These are phyloP conservation scores for Furcasterigmium sp. DNA, from an alignment of 2,329 filamentous ascomycete genomes.

Conservation along the genomic window DNA sequence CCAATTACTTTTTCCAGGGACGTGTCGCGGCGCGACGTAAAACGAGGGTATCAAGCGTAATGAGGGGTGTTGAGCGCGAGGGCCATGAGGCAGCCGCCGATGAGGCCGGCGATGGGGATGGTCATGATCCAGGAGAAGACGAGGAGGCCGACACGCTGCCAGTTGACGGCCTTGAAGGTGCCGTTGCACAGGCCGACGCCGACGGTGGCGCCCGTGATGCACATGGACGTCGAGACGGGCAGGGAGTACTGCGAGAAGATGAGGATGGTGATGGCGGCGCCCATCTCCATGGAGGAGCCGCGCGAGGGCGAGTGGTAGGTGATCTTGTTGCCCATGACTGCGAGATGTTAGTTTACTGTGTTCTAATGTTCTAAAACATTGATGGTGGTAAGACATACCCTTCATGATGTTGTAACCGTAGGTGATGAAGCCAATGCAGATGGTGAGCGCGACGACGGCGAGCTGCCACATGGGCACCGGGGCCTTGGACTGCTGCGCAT, in stretches of 20 bases:
- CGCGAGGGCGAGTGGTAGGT: constrained; percentile 59
- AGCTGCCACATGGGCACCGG: constrained; percentile 72
- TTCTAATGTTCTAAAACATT: constrained; percentile 7
- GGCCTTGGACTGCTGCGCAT: constrained; percentile 55
- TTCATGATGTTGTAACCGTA: constrained; percentile 86
- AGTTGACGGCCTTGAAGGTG: constrained; percentile 68
- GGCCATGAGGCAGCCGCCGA: constrained; percentile 34
- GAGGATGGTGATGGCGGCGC: constrained; percentile 70
- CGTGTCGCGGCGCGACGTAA: too few species aligned
- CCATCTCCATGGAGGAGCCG: constrained; percentile 72
- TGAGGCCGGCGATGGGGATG: constrained; percentile 34
- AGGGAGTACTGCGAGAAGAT: constrained; percentile 71
- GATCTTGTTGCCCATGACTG: constrained; percentile 77
- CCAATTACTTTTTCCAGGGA: too few species aligned
- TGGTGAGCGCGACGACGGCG: constrained; percentile 58
- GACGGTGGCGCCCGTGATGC: constrained; percentile 74
- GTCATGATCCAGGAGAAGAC: constrained; percentile 60
- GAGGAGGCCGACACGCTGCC: constrained; percentile 64
- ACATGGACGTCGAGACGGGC: constrained; percentile 74
- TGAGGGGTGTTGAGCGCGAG: constrained; percentile 32
- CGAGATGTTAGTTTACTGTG: constrained; percentile 10
- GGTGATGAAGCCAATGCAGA: constrained; percentile 64
- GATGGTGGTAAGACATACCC: constrained; percentile 36
- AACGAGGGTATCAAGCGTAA: constrained; percentile 6
- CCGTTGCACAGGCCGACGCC: constrained; percentile 76